Conservation (phyloP, 1,284 basidiomycete genomes). For the Anthracocystis panici-leucophaei region DNA sequence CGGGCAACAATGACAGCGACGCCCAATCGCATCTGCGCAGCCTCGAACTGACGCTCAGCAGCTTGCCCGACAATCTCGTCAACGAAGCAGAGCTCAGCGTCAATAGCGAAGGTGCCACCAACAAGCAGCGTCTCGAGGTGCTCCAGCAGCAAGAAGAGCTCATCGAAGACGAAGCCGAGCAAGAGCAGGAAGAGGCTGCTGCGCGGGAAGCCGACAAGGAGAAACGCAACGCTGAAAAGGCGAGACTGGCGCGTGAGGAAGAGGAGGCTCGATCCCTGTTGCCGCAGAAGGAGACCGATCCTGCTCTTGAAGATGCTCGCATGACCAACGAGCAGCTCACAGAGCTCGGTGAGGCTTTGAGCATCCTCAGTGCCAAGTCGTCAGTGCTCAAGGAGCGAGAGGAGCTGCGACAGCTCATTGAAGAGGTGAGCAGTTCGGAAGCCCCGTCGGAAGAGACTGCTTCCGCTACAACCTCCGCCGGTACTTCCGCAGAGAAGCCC, state of each 20-base stretch:
- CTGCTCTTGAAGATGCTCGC: conserved; percentile 75
- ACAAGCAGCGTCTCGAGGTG: conserved; percentile 98
- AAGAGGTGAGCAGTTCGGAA: conserved; percentile 73
- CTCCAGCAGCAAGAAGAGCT: conserved; percentile 98
- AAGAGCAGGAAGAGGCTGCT: conserved; percentile 91
- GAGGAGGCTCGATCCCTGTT: conserved; percentile 59
- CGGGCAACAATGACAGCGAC: conserved; percentile 41
- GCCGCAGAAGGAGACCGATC: conserved; percentile 55
- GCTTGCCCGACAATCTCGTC: conserved; percentile 92
- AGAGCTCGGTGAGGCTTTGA: conserved; percentile 91
- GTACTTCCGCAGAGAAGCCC: conserved; percentile 3
- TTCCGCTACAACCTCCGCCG: conserved; percentile 8
- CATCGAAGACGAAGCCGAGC: conserved; percentile 98
- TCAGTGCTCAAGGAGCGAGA: conserved; percentile 95
- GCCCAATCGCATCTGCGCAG: conserved; percentile 76
- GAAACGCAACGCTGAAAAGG: conserved; percentile 75
- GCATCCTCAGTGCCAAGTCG: conserved; percentile 92
- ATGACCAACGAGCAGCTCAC: conserved; percentile 98
- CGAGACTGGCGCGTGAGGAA: conserved; percentile 55
- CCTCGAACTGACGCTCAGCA: conserved; percentile 89
- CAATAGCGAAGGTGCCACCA: conserved; percentile 89
- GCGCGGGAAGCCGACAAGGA: conserved; percentile 86
- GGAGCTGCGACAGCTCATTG: conserved; percentile 88
- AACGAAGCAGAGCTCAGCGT: conserved; percentile 97
- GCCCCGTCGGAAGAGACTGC: conserved; percentile 6